These are phyloP conservation scores for Trichoderma oligosporum DNA, from an alignment of 2,329 filamentous ascomycete species.

Conservation along the genomic window DNA sequence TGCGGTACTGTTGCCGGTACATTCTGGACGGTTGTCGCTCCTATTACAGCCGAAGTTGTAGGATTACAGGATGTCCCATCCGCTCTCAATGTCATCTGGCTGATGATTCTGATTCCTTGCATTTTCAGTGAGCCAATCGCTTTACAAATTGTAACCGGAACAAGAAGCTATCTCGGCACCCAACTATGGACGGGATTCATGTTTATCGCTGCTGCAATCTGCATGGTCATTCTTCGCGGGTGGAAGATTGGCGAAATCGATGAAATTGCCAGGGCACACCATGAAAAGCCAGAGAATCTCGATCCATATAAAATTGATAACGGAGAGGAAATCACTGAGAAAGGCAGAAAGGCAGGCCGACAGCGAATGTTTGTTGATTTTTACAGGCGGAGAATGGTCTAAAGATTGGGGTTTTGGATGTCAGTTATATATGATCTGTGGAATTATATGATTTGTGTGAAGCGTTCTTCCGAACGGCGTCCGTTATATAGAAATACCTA, in stretches of 20 bases:
- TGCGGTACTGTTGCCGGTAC: constrained; percentile 69
- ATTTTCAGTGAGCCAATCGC: constrained; percentile 66
- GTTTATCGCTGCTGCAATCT: constrained; percentile 49
- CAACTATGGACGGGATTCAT: constrained; percentile 60
- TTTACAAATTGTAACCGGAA: constrained; percentile 47
- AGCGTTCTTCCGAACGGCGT: too few relatives aligned
- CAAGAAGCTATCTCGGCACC: constrained; percentile 47
- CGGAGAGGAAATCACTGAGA: constrained; percentile 30
- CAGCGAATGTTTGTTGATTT: constrained; percentile 34
- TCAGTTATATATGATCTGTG: background rate
- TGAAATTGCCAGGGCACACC: constrained; percentile 31
- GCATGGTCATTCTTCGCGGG: constrained; percentile 33
- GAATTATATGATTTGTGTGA: too few relatives aligned
- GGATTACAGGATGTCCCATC: constrained; percentile 66
- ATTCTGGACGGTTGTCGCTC: constrained; percentile 66
- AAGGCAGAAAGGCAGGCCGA: constrained; percentile 30
- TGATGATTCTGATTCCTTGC: constrained; percentile 65
- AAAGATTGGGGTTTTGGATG: background rate
- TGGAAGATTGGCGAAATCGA: constrained; percentile 39
- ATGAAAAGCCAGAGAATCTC: constrained; percentile 30
- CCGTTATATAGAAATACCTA: too few relatives aligned
- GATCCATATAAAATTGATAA: constrained; percentile 32
- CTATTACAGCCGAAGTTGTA: constrained; percentile 70
- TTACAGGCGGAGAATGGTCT: constrained; percentile 30
- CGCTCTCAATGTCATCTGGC: constrained; percentile 66